Evolutionary conservation across 352 stramenopile genomes (phyloP).

Genomic region (Pythium chondricola): DNA sequence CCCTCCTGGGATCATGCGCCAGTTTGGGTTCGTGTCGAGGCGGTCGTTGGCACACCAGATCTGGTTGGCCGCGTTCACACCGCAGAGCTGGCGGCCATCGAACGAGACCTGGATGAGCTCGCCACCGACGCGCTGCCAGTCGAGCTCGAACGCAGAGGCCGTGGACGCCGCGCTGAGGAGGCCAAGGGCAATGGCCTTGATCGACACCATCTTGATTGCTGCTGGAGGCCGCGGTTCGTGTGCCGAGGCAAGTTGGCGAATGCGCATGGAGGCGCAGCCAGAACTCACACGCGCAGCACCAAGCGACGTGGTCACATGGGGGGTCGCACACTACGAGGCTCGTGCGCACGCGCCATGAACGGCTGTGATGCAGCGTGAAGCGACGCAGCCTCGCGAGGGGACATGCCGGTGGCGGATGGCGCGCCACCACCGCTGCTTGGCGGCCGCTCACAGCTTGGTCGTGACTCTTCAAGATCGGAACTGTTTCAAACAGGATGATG

Average conservation of each 20-base stretch:
- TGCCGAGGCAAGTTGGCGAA: constrained; percentile 2
- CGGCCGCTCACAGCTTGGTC: too few species aligned
- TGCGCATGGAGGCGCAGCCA: too few species aligned
- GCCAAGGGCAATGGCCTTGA: constrained; percentile 6
- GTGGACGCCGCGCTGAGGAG: constrained; percentile 1
- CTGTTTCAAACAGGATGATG: too few species aligned
- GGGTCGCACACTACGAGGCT: too few species aligned
- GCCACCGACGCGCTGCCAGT: constrained; percentile 19
- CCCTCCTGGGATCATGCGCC: constrained; percentile 2
- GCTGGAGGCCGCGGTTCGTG: not conserved
- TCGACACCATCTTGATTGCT: constrained; percentile 7
- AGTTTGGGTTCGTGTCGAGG: constrained; percentile 6
- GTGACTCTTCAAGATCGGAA: too few species aligned
- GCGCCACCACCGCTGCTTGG: too few species aligned
- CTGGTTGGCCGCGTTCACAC: constrained; percentile 15
- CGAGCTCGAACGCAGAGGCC: not conserved
- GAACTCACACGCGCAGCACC: too few species aligned
- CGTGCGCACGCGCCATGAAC: too few species aligned
- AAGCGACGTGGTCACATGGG: too few species aligned
- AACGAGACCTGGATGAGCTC: constrained; percentile 23
- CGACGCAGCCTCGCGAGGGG: too few species aligned
- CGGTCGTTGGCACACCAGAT: constrained; percentile 22
- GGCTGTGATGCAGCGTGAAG: not conserved
- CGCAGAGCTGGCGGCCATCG: constrained; percentile 24
- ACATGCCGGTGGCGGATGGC: too few species aligned